Conservation (phyloP, 2,329 filamentous ascomycete species). For the Leptographium galeiforme region DNA sequence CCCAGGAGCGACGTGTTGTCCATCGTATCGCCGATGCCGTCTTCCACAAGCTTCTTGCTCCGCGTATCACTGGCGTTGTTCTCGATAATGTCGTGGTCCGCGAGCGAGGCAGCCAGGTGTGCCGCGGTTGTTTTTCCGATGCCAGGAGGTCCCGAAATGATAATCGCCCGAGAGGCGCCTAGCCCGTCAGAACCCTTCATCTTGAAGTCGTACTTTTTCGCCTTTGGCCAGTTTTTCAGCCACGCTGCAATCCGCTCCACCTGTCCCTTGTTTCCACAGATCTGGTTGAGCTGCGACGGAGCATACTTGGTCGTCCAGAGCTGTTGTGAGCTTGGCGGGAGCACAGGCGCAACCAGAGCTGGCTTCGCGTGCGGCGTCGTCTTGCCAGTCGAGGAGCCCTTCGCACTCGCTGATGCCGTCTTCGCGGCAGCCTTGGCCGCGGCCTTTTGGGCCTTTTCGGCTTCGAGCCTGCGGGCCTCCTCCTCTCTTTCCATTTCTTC, state of each 20-base stretch:
- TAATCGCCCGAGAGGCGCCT: constrained; percentile 75
- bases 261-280: constrained; percentile 84
- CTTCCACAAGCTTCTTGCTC: constrained; percentile 91
- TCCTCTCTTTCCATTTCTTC: constrained; percentile 80
- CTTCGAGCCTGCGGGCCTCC: constrained; percentile 38
- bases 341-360: constrained; percentile 22
- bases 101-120: constrained; percentile 82
- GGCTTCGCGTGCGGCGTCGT: background rate
- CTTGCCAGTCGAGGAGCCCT: background rate
- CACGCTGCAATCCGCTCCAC: constrained; percentile 85
- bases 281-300: constrained; percentile 69
- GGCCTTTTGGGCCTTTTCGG: constrained; percentile 39
- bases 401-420: constrained; percentile 1
- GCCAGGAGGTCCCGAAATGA: constrained; percentile 87
- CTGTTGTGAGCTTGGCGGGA: constrained; percentile 32
- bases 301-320: constrained; percentile 96
- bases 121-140: constrained; percentile 97
- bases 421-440: constrained; percentile 25
- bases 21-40: constrained; percentile 74
- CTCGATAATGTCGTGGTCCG: constrained; percentile 88
- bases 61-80: constrained; percentile 91
- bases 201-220: constrained; percentile 69
- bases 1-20: constrained; percentile 87
- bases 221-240: constrained; percentile 71
- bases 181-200: constrained; percentile 72